phyloP scores from a whole-genome alignment of 441 rosid genomes.

The Syzygium syzygioides region DNA sequence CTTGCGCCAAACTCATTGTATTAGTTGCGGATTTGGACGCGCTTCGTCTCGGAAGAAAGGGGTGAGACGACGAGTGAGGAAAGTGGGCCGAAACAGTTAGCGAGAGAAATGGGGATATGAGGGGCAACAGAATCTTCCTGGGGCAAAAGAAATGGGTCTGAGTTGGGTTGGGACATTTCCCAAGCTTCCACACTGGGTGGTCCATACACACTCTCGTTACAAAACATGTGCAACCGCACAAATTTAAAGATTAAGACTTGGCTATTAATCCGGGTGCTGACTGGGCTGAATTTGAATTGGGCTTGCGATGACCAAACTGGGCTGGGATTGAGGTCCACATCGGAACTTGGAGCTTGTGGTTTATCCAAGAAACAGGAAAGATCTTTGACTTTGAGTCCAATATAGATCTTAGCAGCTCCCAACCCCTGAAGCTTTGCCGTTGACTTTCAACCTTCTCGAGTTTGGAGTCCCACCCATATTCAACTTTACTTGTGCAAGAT shows the following conservation, averaged over 20 bases:
- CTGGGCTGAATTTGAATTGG: background rate
- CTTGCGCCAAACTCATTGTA: background rate
- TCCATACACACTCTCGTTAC: background rate
- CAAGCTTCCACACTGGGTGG: background rate
- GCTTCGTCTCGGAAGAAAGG: background rate
- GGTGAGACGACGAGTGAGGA: accelerated
- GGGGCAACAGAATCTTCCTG: background rate
- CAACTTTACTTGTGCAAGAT: background rate
- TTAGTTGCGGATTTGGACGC: background rate
- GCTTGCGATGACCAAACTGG: background rate
- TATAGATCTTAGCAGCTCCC: no score
- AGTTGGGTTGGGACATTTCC: background rate
- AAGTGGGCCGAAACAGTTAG: background rate
- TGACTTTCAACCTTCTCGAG: background rate
- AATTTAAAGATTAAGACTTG: background rate
- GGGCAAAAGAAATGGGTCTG: background rate
- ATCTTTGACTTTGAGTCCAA: background rate
- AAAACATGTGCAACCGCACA: background rate
- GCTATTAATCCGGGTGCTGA: background rate
- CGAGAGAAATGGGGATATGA: background rate
- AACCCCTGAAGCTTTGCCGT: background rate
- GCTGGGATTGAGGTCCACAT: background rate
- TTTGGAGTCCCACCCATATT: background rate
- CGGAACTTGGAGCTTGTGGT: background rate
- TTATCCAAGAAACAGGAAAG: background rate